Percentiles rank a stretch among this genome's conserved stretches.
Conservation (phyloP, 495 filamentous ascomycete species). For the Penicillium coprophilum region DNA sequence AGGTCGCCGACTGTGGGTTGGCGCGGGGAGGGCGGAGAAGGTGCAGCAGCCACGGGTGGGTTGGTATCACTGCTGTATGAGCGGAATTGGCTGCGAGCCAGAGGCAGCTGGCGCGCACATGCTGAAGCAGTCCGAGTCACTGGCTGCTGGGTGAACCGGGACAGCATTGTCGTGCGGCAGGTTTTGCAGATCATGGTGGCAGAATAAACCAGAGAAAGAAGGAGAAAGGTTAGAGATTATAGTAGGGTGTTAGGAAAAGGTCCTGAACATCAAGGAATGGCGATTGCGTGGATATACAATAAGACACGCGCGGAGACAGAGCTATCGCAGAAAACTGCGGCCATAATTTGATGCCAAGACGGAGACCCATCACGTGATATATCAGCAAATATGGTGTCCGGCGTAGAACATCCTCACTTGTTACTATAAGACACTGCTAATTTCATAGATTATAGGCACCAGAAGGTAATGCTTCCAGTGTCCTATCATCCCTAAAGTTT, state of each 20-base stretch:
- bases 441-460: neutral
- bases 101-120: conserved; percentile 29
- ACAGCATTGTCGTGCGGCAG: conserved; percentile 46
- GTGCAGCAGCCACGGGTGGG: conserved; percentile 48
- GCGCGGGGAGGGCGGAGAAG: conserved; percentile 52
- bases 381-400: neutral
- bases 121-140: conserved; percentile 33
- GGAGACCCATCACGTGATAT: conserved; percentile 36
- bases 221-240: too few species aligned
- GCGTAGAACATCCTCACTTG: neutral
- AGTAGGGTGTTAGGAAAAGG: neutral
- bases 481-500: neutral
- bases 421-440: neutral
- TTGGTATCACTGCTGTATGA: conserved; percentile 40
- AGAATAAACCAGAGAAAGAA: neutral
- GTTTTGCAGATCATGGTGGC: conserved; percentile 50
- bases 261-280: neutral
- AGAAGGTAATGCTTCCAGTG: neutral
- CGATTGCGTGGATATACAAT: conserved; percentile 12
- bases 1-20: conserved; percentile 41
- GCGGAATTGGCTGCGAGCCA: conserved; percentile 38
- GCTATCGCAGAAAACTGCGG: conserved; percentile 43
- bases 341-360: conserved; percentile 48
- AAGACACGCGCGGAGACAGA: conserved; percentile 16
- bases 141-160: conserved; percentile 38